phyloP scores from a whole-genome alignment of 2,329 filamentous ascomycete species.

The Pseudonectria buxi region DNA sequence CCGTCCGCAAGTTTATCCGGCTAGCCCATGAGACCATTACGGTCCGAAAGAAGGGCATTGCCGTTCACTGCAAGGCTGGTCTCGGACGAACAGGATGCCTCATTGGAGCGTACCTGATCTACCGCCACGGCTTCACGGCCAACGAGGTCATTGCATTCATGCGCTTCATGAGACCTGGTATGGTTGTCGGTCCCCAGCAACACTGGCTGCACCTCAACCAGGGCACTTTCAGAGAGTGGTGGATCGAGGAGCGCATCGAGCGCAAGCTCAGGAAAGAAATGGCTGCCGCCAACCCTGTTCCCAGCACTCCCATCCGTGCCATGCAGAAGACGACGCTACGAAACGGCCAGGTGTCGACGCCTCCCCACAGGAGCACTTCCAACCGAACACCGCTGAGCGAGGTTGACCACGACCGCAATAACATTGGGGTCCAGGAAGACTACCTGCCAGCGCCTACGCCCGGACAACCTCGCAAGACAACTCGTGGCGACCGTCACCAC shows the following conservation, averaged over 20 bases:
- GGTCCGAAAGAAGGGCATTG: constrained; percentile 83
- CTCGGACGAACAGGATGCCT: constrained; percentile 91
- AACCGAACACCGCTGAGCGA: constrained; percentile 86
- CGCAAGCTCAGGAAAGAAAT: constrained; percentile 56
- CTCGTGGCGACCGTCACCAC: constrained; percentile 68
- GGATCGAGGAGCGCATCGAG: constrained; percentile 81
- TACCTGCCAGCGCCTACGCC: constrained; percentile 92
- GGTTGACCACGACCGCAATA: constrained; percentile 72
- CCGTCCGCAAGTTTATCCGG: constrained; percentile 93
- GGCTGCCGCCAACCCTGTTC: constrained; percentile 40
- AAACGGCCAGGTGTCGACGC: constrained; percentile 70
- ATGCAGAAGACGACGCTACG: constrained; percentile 54
- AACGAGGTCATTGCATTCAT: constrained; percentile 97
- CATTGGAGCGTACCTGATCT: constrained; percentile 96
- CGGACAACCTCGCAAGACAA: constrained; percentile 87
- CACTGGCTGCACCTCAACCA: constrained; percentile 99
- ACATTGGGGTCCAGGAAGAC: constrained; percentile 69
- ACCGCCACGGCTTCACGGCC: constrained; percentile 92
- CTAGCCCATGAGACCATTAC: constrained; percentile 93
- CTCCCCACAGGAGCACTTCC: constrained; percentile 70
- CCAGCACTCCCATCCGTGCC: constrained; percentile 55
- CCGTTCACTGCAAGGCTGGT: constrained; percentile 97
- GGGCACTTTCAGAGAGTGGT: constrained; percentile 96
- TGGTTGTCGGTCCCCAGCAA: constrained; percentile 98
- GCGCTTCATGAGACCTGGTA: constrained; percentile 97